Percentiles rank a stretch among this genome's conserved stretches.
Evolutionary conservation across 768 basidiomycete genomes (phyloP).

Genomic region (Vararia minispora): DNA sequence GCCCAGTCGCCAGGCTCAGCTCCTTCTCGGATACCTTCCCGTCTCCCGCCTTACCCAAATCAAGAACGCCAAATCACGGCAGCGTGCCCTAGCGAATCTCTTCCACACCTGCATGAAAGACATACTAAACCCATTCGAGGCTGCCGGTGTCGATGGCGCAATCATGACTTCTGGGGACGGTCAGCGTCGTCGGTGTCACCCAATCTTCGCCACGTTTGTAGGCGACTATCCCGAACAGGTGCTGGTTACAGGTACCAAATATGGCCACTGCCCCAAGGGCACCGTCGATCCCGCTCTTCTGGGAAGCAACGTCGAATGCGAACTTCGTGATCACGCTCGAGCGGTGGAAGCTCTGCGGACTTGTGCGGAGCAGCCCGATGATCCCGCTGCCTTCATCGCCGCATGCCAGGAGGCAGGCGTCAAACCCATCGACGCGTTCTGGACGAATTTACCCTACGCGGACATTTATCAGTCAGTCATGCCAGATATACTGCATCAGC

Average conservation of each 20-base stretch:
- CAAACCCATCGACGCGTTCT: constrained; percentile 17
- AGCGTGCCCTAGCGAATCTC: constrained; percentile 10
- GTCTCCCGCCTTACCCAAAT: constrained; percentile 10
- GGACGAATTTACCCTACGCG: constrained; percentile 15
- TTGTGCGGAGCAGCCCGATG: background rate
- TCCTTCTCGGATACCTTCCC: constrained; percentile 23
- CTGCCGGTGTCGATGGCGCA: constrained; percentile 8
- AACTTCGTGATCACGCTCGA: background rate
- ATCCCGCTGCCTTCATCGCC: background rate
- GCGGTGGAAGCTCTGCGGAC: background rate
- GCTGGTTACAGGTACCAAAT: constrained; percentile 13
- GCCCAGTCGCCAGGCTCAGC: constrained; percentile 10
- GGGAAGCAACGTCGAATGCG: too few relatives aligned
- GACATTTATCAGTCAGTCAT: constrained; percentile 11
- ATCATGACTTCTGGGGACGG: constrained; percentile 15
- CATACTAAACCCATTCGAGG: constrained; percentile 9
- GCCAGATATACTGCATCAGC: constrained; percentile 11
- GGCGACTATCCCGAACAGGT: constrained; percentile 20
- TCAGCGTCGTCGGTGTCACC: constrained; percentile 12
- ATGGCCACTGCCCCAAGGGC: constrained; percentile 15
- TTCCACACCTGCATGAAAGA: constrained; percentile 16
- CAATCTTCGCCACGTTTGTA: constrained; percentile 14
- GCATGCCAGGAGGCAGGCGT: constrained; percentile 12
- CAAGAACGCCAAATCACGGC: background rate
- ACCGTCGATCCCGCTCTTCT: constrained; percentile 6